These are phyloP conservation scores for Pleoardoris graminearum DNA, from an alignment of 2,329 filamentous ascomycete species.

Conservation along the genomic window DNA sequence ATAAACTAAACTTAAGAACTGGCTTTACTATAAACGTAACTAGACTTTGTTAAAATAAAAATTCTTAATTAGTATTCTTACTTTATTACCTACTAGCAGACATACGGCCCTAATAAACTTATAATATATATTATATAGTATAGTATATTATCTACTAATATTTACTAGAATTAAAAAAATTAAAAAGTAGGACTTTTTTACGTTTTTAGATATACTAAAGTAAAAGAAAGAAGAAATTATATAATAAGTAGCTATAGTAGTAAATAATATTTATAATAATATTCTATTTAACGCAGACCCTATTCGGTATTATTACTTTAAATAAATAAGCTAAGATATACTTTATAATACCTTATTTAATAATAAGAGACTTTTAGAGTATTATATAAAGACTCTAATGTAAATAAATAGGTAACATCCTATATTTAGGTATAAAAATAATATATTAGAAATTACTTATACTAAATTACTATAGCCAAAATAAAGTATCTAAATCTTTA, in stretches of 20 bases:
- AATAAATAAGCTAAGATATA: not conserved
- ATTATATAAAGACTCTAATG: not conserved
- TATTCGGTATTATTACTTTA: not conserved
- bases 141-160: not conserved
- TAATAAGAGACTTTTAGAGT: not conserved
- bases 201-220: not conserved
- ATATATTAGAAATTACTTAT: no score
- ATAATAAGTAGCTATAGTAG: not conserved
- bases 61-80: not conserved
- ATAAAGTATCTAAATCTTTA: no score
- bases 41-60: not conserved
- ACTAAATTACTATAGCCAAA: no score
- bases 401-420: no score
- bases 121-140: not conserved
- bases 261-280: not conserved
- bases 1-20: not conserved
- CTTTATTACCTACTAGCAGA: not conserved
- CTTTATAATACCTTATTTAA: not conserved
- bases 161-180: not conserved
- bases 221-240: not conserved
- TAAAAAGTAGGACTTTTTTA: not conserved
- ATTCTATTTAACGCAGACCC: not conserved
- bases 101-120: not conserved
- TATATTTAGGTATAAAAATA: no score
- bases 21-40: not conserved